Conservation (phyloP, 2,329 filamentous ascomycete species). For the Botryotinia convoluta region DNA sequence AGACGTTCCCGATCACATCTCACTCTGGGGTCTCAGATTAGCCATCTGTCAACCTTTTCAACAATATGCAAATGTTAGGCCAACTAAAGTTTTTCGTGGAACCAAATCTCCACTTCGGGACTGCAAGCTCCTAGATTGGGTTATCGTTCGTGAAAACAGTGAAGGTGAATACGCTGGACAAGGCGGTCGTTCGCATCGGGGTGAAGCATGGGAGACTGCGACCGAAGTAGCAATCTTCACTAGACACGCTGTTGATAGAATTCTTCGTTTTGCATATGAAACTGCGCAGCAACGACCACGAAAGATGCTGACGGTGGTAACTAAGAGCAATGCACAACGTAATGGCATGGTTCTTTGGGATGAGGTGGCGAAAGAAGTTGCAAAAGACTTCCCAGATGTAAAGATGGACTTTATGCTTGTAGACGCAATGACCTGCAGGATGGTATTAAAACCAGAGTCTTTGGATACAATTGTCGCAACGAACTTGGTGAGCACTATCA, state of each 20-base stretch:
- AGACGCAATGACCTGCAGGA: constrained; percentile 36
- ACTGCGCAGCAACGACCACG: constrained; percentile 50
- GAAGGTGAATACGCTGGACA: constrained; percentile 52
- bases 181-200: constrained; percentile 57
- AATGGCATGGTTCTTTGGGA: constrained; percentile 70
- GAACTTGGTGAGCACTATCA: constrained; percentile 45
- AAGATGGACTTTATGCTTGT: background rate
- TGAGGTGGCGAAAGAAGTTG: constrained; percentile 47
- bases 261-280: constrained; percentile 63
- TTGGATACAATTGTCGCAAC: constrained; percentile 63
- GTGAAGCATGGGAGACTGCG: constrained; percentile 55
- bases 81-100: constrained; percentile 57
- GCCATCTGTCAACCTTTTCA: constrained; percentile 63
- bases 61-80: constrained; percentile 65
- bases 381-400: background rate
- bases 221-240: constrained; percentile 65
- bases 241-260: constrained; percentile 55
- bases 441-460: constrained; percentile 57
- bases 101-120: constrained; percentile 54
- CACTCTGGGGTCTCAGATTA: constrained; percentile 61
- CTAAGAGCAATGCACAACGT: constrained; percentile 63
- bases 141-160: constrained; percentile 64
- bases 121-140: constrained; percentile 53
- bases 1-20: constrained; percentile 64
- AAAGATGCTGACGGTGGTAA: constrained; percentile 61